Percentiles rank a stretch among this genome's conserved stretches.
Conservation (phyloP, 2,329 filamentous ascomycete genomes). For the Pyricularia sp. region DNA sequence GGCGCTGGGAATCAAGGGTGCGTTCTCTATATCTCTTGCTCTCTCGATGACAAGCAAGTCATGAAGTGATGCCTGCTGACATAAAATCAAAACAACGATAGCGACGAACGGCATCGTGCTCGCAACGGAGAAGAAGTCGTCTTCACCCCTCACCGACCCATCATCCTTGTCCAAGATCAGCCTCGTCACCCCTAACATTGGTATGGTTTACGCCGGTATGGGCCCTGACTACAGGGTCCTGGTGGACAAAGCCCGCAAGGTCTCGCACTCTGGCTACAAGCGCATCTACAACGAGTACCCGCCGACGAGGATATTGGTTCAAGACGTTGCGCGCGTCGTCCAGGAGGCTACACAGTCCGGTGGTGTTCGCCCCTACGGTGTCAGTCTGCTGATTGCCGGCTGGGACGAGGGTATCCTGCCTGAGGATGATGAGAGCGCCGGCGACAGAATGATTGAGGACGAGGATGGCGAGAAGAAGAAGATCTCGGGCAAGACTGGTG, state of each 20-base stretch:
- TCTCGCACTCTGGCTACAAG: slow-evolving; percentile 97
- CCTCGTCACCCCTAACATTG: slow-evolving; percentile 96
- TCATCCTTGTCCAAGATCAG: slow-evolving; percentile 95
- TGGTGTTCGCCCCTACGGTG: slow-evolving; percentile 93
- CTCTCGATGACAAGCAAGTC: background rate
- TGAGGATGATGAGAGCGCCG: slow-evolving; percentile 51
- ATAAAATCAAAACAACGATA: slow-evolving; percentile 26
- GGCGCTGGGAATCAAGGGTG: slow-evolving; percentile 96
- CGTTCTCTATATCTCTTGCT: slow-evolving; percentile 11
- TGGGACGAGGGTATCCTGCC: slow-evolving; percentile 97
- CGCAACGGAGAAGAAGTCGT: slow-evolving; percentile 98
- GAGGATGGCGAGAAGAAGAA: slow-evolving; percentile 61
- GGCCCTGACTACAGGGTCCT: slow-evolving; percentile 96
- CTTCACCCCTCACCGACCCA: slow-evolving; percentile 91
- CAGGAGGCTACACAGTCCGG: slow-evolving; percentile 98
- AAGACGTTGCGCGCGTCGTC: slow-evolving; percentile 96
- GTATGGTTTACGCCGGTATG: slow-evolving; percentile 99
- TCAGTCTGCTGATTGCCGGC: slow-evolving; percentile 88
- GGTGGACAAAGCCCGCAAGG: slow-evolving; percentile 95
- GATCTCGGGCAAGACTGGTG: slow-evolving; percentile 78
- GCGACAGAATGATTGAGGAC: slow-evolving; percentile 30
- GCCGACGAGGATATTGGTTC: slow-evolving; percentile 97
- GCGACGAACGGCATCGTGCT: slow-evolving; percentile 98
- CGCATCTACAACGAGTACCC: slow-evolving; percentile 99
- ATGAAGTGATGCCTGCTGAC: background rate